Conservation (phyloP, 164 flowering plant species). For the Magnolia officinalis region DNA sequence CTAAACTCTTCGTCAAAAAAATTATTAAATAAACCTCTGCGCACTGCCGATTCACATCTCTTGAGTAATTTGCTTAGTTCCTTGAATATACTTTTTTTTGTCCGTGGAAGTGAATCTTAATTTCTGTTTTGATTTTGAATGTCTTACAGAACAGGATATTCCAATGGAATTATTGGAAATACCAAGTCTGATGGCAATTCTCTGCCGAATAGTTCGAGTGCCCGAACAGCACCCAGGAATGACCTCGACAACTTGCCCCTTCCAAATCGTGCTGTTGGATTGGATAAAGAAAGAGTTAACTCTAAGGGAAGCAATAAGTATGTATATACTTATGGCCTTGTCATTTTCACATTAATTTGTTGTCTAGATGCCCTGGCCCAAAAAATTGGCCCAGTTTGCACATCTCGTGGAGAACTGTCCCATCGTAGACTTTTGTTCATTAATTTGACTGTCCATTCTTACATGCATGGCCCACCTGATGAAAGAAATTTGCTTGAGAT, state of each 20-base stretch:
- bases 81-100: background rate
- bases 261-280: slow-evolving; percentile 27
- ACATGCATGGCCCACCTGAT: too few relatives aligned
- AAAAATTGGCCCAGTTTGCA: background rate
- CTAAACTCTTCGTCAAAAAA: background rate
- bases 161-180: slow-evolving; percentile 30
- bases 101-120: background rate
- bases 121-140: slow-evolving; percentile 3
- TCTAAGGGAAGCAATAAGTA: slow-evolving; percentile 35
- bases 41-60: background rate
- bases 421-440: too few relatives aligned
- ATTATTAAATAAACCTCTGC: background rate
- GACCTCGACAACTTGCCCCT: slow-evolving; percentile 48
- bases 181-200: slow-evolving; percentile 50
- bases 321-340: slow-evolving; percentile 11
- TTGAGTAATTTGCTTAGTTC: background rate
- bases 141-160: slow-evolving; percentile 53
- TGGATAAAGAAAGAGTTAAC: slow-evolving; percentile 39
- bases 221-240: slow-evolving; percentile 37
- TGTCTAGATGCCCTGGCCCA: background rate
- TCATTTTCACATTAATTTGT: background rate
- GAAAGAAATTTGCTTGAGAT: too few relatives aligned
- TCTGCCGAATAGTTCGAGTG: slow-evolving; percentile 32
- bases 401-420: background rate
- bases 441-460: too few relatives aligned